Conservation (phyloP, 2,329 filamentous ascomycete species). For the Ophiostoma quercus region DNA sequence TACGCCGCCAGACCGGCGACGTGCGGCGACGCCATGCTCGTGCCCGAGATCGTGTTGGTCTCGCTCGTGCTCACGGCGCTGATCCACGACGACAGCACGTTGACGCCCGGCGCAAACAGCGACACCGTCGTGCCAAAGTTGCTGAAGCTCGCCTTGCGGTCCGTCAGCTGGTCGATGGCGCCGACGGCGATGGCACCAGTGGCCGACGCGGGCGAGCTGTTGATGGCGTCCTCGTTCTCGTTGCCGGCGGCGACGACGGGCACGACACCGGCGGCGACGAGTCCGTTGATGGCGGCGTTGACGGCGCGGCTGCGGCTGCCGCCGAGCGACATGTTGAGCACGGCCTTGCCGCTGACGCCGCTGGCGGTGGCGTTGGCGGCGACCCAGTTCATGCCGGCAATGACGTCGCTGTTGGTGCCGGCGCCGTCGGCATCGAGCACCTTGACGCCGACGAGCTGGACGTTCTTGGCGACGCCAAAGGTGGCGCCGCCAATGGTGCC, state of each 20-base stretch:
- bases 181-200: conserved; percentile 55
- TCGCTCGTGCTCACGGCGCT: conserved; percentile 39
- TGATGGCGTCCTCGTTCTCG: conserved; percentile 47
- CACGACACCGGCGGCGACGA: conserved; percentile 49
- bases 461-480: conserved; percentile 55
- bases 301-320: conserved; percentile 45
- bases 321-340: conserved; percentile 61
- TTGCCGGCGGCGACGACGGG: conserved; percentile 59
- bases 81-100: conserved; percentile 50
- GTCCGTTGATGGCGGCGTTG: conserved; percentile 48
- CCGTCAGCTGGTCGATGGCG: conserved; percentile 49
- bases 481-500: conserved; percentile 57
- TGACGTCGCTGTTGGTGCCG: conserved; percentile 48
- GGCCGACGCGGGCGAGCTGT: conserved; percentile 51
- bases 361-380: conserved; percentile 42
- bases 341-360: conserved; percentile 46
- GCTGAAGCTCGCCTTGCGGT: conserved; percentile 49
- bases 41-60: conserved; percentile 32
- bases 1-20: conserved; percentile 29
- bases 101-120: conserved; percentile 53
- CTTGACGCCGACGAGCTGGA: conserved; percentile 52
- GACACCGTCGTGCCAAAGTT: conserved; percentile 53
- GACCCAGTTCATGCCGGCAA: conserved; percentile 56
- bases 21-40: conserved; percentile 29
- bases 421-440: conserved; percentile 49